Base-by-base conservation (phyloP, 2,329 filamentous ascomycete genomes). In the Alternaria brassicae region DNA sequence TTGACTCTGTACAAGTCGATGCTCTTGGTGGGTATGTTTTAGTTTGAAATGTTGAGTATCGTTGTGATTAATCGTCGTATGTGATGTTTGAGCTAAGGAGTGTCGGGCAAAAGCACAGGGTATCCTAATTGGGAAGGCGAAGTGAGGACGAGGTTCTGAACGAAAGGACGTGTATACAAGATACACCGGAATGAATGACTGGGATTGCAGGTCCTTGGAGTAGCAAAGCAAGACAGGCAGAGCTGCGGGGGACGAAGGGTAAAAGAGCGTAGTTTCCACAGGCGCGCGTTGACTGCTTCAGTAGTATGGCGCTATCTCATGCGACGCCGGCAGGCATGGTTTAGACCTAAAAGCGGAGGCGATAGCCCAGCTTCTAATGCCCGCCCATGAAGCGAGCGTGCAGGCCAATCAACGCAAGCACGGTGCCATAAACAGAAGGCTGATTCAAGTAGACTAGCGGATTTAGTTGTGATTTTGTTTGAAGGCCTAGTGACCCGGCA, bases 91-190 rank as follows among this genome's bases (percentile, higher is more conserved):
- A 10, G 17, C n/a, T 7, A 53, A 51, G 28, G 49, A 60, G 57
- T 53, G 64, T 60, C 50, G 53, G 42, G 53, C 61, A 63, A 61
- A 67, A 61, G 65, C 56, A 60, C 55, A 68, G 60, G 28, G 10
- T 40, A 60, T 61, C 65, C 63, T 47, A 59, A 60, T 41, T 30
- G 19, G 60, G 56, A 62, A 50, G 49, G 52, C 56, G 60, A 48
- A 55, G 59, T 55, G 51, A 34, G 37, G 36, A 52, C 39, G 30
- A 36, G 57, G 17, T 52, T 56, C 34, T 37, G 58, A 77, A 75
- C 30, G 74, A 77, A 56, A 67, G 74, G 72, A 77, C 72, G 73
- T 76, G 71, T 75, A 72, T 50, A 52, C 51, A 56, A 61, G 42
- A 63, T 72, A 75, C 74, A 75, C 72, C 65, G 56, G 54, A 68